Conservation (phyloP, 768 basidiomycete genomes). For the Leccinum rimulosum region DNA sequence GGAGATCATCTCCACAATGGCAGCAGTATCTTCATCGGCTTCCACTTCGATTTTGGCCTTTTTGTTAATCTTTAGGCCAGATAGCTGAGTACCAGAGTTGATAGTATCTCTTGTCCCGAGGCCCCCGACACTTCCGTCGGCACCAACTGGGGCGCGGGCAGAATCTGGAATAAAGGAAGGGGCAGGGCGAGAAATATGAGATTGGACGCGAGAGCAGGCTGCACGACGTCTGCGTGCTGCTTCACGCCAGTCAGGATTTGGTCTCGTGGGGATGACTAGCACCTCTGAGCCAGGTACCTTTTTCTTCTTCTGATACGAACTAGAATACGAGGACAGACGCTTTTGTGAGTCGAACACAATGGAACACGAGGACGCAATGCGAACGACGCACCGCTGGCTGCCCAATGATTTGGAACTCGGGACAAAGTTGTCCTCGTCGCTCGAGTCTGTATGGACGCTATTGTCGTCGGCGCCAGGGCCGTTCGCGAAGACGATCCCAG, state of each 20-base stretch:
- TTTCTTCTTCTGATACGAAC: conserved; percentile 43
- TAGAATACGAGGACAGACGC: conserved; percentile 31
- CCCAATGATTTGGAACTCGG: conserved; percentile 71
- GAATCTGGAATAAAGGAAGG: conserved; percentile 65
- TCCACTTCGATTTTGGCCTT: conserved; percentile 32
- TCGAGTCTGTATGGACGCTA: conserved; percentile 42
- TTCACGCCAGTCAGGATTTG: conserved; percentile 91
- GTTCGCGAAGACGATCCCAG: conserved; percentile 23
- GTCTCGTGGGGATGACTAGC: conserved; percentile 82
- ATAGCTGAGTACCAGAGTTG: conserved; percentile 69
- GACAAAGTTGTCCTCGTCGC: conserved; percentile 67
- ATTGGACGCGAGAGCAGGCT: conserved; percentile 15
- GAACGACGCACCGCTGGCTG: conserved; percentile 78
- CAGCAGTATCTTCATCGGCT: conserved; percentile 29
- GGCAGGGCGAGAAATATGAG: conserved; percentile 5
- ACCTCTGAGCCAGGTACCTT: conserved; percentile 37
- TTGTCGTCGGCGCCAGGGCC: conserved; percentile 24
- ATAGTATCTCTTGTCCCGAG: conserved; percentile 73
- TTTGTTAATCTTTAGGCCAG: conserved; percentile 60
- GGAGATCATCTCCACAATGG: neutral
- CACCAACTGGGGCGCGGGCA: conserved; percentile 51
- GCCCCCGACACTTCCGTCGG: conserved; percentile 75
- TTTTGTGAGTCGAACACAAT: conserved; percentile 75
- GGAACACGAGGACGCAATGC: neutral
- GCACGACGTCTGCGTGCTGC: conserved; percentile 59